Percentiles rank a stretch among this genome's conserved stretches.
phyloP scores from a whole-genome alignment of 768 basidiomycete species.

The Rhizopogon salebrosus region DNA sequence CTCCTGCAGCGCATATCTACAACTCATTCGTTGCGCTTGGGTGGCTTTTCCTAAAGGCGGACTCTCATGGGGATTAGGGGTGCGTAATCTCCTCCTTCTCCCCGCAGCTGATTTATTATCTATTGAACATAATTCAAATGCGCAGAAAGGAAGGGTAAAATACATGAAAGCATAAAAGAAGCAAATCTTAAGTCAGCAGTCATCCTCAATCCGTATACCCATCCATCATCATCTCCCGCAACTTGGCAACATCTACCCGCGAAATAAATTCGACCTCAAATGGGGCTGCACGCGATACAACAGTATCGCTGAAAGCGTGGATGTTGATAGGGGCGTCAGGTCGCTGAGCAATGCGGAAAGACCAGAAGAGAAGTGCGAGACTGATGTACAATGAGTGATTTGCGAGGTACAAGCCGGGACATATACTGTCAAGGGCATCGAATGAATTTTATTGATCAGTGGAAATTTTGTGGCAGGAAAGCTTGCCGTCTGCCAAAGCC shows the following conservation, averaged over 20 bases:
- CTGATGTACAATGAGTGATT: constrained; percentile 52
- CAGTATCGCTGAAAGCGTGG: constrained; percentile 49
- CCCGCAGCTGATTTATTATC: no score
- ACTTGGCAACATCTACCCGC: constrained; percentile 18
- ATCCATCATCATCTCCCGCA: constrained; percentile 12
- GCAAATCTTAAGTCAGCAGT: no score
- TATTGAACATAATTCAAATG: no score
- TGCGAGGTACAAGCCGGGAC: constrained; percentile 50
- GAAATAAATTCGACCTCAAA: constrained; percentile 55
- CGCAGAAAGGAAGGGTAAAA: no score
- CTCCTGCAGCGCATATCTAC: no score
- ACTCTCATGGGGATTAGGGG: no score
- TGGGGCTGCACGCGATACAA: constrained; percentile 51
- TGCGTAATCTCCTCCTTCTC: no score
- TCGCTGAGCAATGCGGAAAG: constrained; percentile 48
- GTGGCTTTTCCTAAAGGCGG: no score
- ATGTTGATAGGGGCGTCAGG: constrained; percentile 49
- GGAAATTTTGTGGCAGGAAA: no score
- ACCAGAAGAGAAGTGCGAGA: constrained; percentile 56
- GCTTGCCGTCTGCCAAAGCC: constrained; percentile 39
- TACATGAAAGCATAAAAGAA: no score
- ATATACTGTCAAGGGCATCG: constrained; percentile 36
- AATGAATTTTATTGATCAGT: background rate
- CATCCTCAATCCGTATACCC: background rate
- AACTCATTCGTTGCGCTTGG: no score